Base-by-base conservation (phyloP, 2,329 filamentous ascomycete genomes). In the Fusarium sublunatum region DNA sequence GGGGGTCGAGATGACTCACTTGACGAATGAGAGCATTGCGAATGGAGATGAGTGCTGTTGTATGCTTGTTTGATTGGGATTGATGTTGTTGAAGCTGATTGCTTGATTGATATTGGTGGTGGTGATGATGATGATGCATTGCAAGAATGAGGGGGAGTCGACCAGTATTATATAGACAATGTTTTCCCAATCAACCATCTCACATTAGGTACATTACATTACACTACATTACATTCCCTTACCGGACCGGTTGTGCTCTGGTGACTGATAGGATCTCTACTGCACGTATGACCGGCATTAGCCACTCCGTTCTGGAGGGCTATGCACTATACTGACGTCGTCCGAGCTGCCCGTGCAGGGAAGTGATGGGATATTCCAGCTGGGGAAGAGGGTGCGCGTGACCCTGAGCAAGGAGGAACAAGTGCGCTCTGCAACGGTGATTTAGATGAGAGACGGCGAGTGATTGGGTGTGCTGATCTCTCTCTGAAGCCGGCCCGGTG, bases 1-100 rank as follows among this genome's bases (percentile, higher is more conserved):
- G 35, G 13, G 39, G 11, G n/a, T 9, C 6, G 25, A 32, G 36
- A 7, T 19, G 10, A 32, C 7, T 28, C 64, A 67, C 64, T 66
- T 66, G 56, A 66, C 64, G 47, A 67, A 64, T 29, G 63, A 67
- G 36, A 66, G 64, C 64, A 66, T 66, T n/a, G 39, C 64, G 51
- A 32, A 22, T 31, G 29, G n/a, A 19, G 29, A 26, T 13, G 26
- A 8, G 15, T 11, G 28, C 31, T 45, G 36, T n/a, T 29, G 22
- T 39, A 7, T 34, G 29, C 19, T 28, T 31, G 12, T 13, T 22
- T 46, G 26, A 31, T 35, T 40, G 35, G 15, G 9, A 12, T 35
- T 40, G 26, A 46, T 50, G 24, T 48, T 29, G 10, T 31, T 19
- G 32, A 51, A 40, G 34, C 15, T 34, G 36, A 53, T 51, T 53